Evolutionary conservation across 2,329 filamentous ascomycete species (phyloP).

Genomic region (Aspergillus texensis): DNA sequence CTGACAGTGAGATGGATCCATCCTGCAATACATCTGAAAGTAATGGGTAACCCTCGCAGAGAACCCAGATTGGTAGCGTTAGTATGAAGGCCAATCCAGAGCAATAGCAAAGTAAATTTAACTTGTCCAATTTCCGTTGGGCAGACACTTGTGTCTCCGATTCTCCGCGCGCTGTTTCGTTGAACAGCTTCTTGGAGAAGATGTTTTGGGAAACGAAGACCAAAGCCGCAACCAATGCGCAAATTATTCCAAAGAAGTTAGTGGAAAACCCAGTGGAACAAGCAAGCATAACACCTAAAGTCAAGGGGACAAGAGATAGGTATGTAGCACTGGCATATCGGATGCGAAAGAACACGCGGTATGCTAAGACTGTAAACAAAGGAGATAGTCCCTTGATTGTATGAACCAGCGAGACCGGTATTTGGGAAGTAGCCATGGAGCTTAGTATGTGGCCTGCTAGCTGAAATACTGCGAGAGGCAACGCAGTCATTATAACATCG

Average conservation of each 20-base stretch:
- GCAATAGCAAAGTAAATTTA: slow-evolving; percentile 97
- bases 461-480: slow-evolving; percentile 92
- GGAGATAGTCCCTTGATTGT: slow-evolving; percentile 98
- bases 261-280: slow-evolving; percentile 90
- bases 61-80: slow-evolving; percentile 89
- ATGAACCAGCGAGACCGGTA: slow-evolving; percentile 94
- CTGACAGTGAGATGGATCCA: slow-evolving; percentile 74
- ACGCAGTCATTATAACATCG: slow-evolving; percentile 80
- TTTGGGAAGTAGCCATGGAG: slow-evolving; percentile 89
- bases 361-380: slow-evolving; percentile 91
- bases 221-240: slow-evolving; percentile 84
- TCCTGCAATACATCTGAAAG: slow-evolving; percentile 78
- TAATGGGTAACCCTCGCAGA: slow-evolving; percentile 80
- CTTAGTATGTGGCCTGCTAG: slow-evolving; percentile 91
- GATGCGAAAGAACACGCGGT: slow-evolving; percentile 85
- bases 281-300: slow-evolving; percentile 90
- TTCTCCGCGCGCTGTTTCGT: slow-evolving; percentile 85
- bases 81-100: slow-evolving; percentile 88
- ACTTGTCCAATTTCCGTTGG: slow-evolving; percentile 85
- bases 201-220: slow-evolving; percentile 99
- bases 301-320: slow-evolving; percentile 85
- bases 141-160: slow-evolving; percentile 65
- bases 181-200: slow-evolving; percentile 96
- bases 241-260: slow-evolving; percentile 86
- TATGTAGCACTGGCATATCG: slow-evolving; percentile 86